Base-by-base conservation (phyloP, 1,284 basidiomycete species). In the Sporisorium reilianum region DNA sequence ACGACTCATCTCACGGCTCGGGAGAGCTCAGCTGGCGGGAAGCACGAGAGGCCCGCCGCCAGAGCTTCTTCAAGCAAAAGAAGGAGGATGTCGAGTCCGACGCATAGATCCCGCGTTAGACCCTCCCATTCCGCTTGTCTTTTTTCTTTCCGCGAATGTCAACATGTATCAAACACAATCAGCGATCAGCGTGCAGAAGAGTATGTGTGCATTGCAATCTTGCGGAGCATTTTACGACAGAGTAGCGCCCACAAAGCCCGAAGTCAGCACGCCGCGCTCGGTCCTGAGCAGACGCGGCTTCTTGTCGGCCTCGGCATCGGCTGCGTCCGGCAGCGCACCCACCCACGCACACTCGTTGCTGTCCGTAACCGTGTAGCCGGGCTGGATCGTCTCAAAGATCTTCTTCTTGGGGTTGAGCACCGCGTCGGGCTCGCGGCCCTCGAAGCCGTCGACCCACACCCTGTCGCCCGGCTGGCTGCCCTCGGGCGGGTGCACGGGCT, bases 31-130 rank as follows among this genome's bases (percentile, higher is more conserved):
- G 85, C 28, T 82, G 86, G 78, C 85, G 85, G 58, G 86, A 87
- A 74, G 72, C 68, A 44, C 73, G 86, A 55, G 87, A 87, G 82
- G 84, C 84, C 69, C 80, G 85, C 60, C 83, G 87, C 65, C 66
- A 84, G 66, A 77, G 80, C 67, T 87, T 87, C 85, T 88, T 88
- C 85, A 87, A 87, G 64, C 64, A 76, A 64, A 67, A 67, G 69
- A 71, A 71, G 64, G 64, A 68, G 41, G 73, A 76, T 28, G 69
- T 71, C 50, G 74, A 72, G 59, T 64, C 68, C 30, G 74, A 76
- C 51, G 69, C 71, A 65, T 76, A 68, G 62, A 66, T 56, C 20
- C 20, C 26, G 34, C 32, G 32, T 12, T 63, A 38, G 32, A 51
- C 34, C 23, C 22, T 26, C 45, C 46, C 40, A 48, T 28, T 20